phyloP scores from a whole-genome alignment of 2,329 filamentous ascomycete genomes.

The Sphaerostilbella broomeana region DNA sequence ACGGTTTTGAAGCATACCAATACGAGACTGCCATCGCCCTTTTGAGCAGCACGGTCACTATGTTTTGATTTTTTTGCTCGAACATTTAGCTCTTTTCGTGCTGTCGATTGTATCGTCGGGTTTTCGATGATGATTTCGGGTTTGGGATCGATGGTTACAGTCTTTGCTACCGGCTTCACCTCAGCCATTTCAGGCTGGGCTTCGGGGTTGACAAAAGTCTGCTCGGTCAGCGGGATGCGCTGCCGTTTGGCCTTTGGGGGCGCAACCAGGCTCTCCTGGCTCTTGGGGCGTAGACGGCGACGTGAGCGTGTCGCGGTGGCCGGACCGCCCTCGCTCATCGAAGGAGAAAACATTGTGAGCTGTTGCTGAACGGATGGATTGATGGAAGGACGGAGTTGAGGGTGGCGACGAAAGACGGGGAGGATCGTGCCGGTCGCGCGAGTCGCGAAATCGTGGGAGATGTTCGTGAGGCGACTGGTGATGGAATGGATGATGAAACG shows the following conservation, averaged over 20 bases:
- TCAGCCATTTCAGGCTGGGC: conserved; percentile 48
- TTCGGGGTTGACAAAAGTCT: conserved; percentile 49
- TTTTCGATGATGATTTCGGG: conserved; percentile 41
- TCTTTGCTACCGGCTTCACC: conserved; percentile 40
- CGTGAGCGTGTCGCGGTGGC: conserved; percentile 54
- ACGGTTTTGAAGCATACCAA: conserved; percentile 44
- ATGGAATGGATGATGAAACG: conserved; percentile 10
- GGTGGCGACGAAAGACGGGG: too few relatives aligned
- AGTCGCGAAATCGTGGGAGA: conserved; percentile 17
- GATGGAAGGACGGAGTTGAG: conserved; percentile 9
- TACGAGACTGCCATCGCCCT: conserved; percentile 61
- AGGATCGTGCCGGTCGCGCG: conserved; percentile 14
- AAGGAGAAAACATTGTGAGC: conserved; percentile 52
- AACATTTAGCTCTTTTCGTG: conserved; percentile 50
- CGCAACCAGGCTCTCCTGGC: conserved; percentile 46
- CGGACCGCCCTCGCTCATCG: conserved; percentile 44
- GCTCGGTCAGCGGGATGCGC: conserved; percentile 50
- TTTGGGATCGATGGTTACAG: conserved; percentile 32
- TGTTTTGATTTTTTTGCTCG: conserved; percentile 57
- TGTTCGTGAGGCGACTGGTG: conserved; percentile 15
- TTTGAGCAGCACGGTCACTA: conserved; percentile 53
- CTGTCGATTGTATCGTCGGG: conserved; percentile 21
- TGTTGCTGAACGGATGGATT: conserved; percentile 10
- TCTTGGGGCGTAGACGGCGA: conserved; percentile 53
- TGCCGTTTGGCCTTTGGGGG: conserved; percentile 60